Conservation (phyloP, 176 grass and related monocot genomes). For the Pharus latifolius region DNA sequence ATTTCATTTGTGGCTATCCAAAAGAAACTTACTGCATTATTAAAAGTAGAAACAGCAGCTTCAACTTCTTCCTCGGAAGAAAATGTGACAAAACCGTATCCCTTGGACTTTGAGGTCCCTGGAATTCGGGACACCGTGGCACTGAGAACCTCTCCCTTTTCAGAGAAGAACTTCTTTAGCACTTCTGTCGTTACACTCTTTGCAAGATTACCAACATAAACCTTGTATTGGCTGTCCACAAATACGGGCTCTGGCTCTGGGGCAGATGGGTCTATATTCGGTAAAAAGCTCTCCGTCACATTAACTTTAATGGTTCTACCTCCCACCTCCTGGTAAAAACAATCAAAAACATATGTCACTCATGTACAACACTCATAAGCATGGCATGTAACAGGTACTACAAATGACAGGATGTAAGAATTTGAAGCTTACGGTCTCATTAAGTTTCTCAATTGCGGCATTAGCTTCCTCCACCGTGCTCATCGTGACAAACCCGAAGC, state of each 20-base stretch:
- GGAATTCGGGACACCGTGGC: constrained; percentile 69
- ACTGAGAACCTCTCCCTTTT: constrained; percentile 78
- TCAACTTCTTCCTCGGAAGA: constrained; percentile 83
- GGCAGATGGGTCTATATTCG: constrained; percentile 35
- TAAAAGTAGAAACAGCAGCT: constrained; percentile 73
- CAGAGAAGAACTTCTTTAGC: constrained; percentile 86
- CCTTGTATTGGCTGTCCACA: constrained; percentile 87
- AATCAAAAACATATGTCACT: background rate
- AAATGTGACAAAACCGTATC: constrained; percentile 84
- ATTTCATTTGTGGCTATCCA: background rate
- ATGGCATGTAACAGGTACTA: background rate
- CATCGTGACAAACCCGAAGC: constrained; percentile 97
- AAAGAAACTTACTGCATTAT: constrained; percentile 54
- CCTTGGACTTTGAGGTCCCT: constrained; percentile 80
- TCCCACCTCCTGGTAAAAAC: constrained; percentile 63
- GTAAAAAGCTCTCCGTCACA: constrained; percentile 70
- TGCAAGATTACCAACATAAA: constrained; percentile 91
- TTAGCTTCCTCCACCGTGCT: constrained; percentile 43
- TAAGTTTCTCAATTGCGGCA: constrained; percentile 54
- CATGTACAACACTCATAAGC: background rate
- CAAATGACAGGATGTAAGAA: background rate
- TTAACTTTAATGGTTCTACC: constrained; percentile 89
- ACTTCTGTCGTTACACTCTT: constrained; percentile 69
- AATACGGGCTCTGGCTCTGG: constrained; percentile 62
- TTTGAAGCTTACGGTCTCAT: constrained; percentile 52